Conservation (phyloP, 2,329 filamentous ascomycete species). For the Aspergillus piperis region DNA sequence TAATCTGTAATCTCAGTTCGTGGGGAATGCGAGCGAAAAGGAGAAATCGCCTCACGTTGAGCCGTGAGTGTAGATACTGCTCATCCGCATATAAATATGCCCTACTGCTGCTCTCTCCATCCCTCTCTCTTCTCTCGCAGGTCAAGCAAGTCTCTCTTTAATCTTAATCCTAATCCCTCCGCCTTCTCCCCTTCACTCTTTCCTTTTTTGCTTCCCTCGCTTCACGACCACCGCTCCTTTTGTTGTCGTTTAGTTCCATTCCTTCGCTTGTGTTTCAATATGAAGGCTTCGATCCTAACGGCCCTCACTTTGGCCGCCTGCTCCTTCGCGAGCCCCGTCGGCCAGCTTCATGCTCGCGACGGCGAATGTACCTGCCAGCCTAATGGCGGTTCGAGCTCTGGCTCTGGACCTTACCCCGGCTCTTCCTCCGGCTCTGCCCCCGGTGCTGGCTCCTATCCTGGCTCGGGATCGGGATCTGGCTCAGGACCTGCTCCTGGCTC, state of each 20-base stretch:
- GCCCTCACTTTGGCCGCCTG: constrained; percentile 20
- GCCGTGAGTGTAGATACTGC: too few relatives aligned
- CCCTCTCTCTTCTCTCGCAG: not conserved
- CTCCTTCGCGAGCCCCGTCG: constrained; percentile 18
- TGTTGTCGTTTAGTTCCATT: constrained; percentile 5
- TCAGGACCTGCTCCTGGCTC: not conserved
- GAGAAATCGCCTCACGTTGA: not conserved
- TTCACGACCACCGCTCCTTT: constrained; percentile 11
- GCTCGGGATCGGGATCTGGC: not conserved
- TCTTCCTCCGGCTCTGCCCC: not conserved
- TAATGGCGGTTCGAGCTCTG: not conserved
- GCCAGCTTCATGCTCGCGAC: constrained; percentile 9
- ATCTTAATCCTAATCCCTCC: not conserved
- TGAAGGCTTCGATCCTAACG: constrained; percentile 22
- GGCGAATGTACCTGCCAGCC: constrained; percentile 15
- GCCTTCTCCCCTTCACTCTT: constrained; percentile 5
- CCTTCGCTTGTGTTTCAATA: constrained; percentile 15
- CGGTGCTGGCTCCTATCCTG: not conserved
- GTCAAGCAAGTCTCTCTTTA: constrained; percentile 1
- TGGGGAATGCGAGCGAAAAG: not conserved
- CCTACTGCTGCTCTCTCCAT: not conserved
- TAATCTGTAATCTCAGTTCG: too few relatives aligned
- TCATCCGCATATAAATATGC: constrained; percentile 10
- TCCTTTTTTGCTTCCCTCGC: constrained; percentile 7
- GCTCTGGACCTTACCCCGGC: not conserved